Evolutionary conservation across 805 yeast species (phyloP), one percentile per base, ranked within the genome.

Genomic region (Lipomyces starkeyi): DNA sequence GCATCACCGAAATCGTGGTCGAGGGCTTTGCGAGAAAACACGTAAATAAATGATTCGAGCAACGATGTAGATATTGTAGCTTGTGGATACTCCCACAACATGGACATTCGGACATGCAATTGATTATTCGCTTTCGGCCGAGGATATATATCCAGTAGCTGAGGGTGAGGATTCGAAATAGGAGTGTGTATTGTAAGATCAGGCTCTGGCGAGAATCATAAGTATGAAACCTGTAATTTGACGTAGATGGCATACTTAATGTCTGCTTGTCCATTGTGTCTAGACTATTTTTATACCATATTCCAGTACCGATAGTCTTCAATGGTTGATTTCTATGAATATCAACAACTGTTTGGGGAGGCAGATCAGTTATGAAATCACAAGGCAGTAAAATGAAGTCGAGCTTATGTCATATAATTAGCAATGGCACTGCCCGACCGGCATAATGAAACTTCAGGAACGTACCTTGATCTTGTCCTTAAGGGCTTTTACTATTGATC

Each of bases 291-390:
- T 84, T 82, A 81, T 93, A 93, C 76, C 87, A 87, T n/a, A 91
- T 86, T 49, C 90, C 83, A 80, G 92, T 83, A 7, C 96, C 95
- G 58, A 90, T 78, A 70, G 91, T 91, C 35, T 82, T 80, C 54
- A 85, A 89, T 27, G 85, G 86, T 74, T 88, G 87, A 72, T 88
- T 88, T 74, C 97, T 83, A 77, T 88, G 93, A 61, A 89, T 90
- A 75, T 94, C 97, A 58, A 93, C 87, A 40, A 95, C 83, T 22
- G 89, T 89, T 74, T 91, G 94, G 11, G 98, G 97, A 2, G 97
- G 97, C 52, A 94, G 82, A 76, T 93, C 94, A 1, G 98, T 93
- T 63, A 96, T 83, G 76, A 95, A 91, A 78, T 96, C 99, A 80
- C 98, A 94, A 7, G 98, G 98, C 64, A 95, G 80, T 40, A 95